Conservation (phyloP, 2,329 filamentous ascomycete genomes). For the Colletotrichum destructivum region DNA sequence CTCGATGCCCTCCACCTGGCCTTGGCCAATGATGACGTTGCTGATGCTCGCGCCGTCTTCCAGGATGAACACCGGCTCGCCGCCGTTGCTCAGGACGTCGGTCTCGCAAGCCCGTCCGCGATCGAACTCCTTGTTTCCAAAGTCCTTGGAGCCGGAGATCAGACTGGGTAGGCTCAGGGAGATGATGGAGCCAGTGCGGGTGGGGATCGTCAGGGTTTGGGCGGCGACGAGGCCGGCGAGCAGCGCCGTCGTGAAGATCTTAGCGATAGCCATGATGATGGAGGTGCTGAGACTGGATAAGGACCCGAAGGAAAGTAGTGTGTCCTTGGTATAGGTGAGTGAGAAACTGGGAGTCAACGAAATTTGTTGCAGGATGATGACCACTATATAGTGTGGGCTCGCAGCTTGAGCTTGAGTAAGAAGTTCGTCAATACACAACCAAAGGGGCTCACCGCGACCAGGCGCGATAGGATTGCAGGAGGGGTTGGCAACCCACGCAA, state of each 20-base stretch:
- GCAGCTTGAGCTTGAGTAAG: too few relatives aligned
- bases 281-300: too few relatives aligned
- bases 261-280: background rate
- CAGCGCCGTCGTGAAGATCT: conserved; percentile 29
- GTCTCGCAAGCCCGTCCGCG: conserved; percentile 42
- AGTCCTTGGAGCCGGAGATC: conserved; percentile 44
- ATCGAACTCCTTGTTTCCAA: conserved; percentile 45
- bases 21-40: conserved; percentile 69
- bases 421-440: too few relatives aligned
- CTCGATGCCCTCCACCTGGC: conserved; percentile 66
- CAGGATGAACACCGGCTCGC: conserved; percentile 65
- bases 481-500: too few relatives aligned
- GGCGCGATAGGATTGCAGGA: too few relatives aligned
- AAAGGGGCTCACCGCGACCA: too few relatives aligned
- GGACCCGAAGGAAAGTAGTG: too few relatives aligned
- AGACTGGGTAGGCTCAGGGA: conserved; percentile 42
- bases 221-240: conserved; percentile 39
- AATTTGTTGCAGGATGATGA: too few relatives aligned
- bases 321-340: too few relatives aligned
- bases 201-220: conserved; percentile 46
- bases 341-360: too few relatives aligned
- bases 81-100: conserved; percentile 43
- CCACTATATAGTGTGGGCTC: too few relatives aligned
- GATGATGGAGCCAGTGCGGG: conserved; percentile 44
- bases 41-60: conserved; percentile 64